Percentiles rank a stretch among this genome's conserved stretches.
Evolutionary conservation across 331 rosid genomes (phyloP).

Genomic region (Acacia concinna): DNA sequence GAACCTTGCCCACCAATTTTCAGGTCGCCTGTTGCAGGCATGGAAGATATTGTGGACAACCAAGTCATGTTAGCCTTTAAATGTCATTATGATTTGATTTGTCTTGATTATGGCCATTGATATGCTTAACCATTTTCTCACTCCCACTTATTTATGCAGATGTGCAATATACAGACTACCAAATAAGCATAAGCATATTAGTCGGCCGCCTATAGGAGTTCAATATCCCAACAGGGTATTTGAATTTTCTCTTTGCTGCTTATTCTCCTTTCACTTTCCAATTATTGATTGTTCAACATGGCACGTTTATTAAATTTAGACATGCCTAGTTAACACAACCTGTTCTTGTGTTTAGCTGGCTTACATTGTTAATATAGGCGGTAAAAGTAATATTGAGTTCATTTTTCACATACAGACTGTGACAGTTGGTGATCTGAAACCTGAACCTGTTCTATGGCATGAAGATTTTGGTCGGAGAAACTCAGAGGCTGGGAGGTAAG

Average conservation of each 20-base stretch:
- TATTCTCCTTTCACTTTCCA: background rate
- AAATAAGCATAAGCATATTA: slow-evolving; percentile 66
- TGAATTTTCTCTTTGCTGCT: slow-evolving; percentile 1
- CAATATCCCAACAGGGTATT: slow-evolving; percentile 72
- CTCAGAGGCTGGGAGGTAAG: slow-evolving; percentile 33
- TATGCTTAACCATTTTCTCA: slow-evolving; percentile 6
- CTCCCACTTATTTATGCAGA: slow-evolving; percentile 42
- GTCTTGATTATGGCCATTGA: slow-evolving; percentile 2
- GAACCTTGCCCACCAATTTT: slow-evolving; percentile 97
- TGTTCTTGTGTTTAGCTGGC: background rate
- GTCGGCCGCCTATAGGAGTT: slow-evolving; percentile 81
- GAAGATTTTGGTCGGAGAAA: slow-evolving; percentile 78
- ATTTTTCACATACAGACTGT: slow-evolving; percentile 53
- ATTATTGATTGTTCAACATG: background rate
- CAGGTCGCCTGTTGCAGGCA: slow-evolving; percentile 80
- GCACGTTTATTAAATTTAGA: background rate
- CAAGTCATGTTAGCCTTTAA: slow-evolving; percentile 81
- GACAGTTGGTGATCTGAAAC: slow-evolving; percentile 63
- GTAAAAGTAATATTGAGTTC: background rate
- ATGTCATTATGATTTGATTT: background rate
- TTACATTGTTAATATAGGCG: background rate
- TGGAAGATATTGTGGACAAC: slow-evolving; percentile 95
- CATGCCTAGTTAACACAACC: background rate
- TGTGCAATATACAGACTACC: slow-evolving; percentile 89
- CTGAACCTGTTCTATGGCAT: slow-evolving; percentile 87